Base-by-base conservation (phyloP, 2,329 filamentous ascomycete species). In the Ceratocystis destructans region DNA sequence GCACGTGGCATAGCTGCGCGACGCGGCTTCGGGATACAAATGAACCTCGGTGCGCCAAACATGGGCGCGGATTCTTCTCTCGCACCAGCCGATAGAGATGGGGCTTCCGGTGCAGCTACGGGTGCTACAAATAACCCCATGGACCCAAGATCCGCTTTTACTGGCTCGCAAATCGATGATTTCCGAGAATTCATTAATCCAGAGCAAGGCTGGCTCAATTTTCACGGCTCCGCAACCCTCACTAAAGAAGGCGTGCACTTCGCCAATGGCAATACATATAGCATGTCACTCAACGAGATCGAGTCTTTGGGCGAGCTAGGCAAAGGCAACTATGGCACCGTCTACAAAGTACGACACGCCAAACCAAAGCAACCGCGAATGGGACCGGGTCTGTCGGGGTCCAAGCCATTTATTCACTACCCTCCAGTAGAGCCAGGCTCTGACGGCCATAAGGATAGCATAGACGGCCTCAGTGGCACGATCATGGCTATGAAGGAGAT, bases 401-500 rank as follows among this genome's bases (percentile, higher is more conserved):
- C 76, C 69, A 64, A 75, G 2, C 67, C 74, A 1, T 75, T 76
- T 12, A 71, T 79, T 25, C 73, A 75, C 37, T 73, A 74, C 5
- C 70, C 75, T 25, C 70, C 76, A 22, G 74, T 77, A 20, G 75
- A 78, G 22, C 73, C 76, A 6, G 71, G 73, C 41, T 20, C 65
- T 41, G 37, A 41, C 8, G 28, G 28, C 6, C 28, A 61, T 6
- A 59, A 64, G 10, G 55, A 28, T 46, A 72, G 70, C 61, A 70
- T 76, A 61, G 65, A 66, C 20, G 61, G 61, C 4, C 84, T 83
- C 0, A 86, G 86, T 0, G 91, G 93, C 20, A 83, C 89, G 62
- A 81, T 96, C 68, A 97, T 99, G 94, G 94, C 94, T 15, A 99
- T 99, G 94, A 99, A 99, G 75, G 94, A 99, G 76, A 95, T 99